Base-by-base conservation (phyloP, 352 stramenopile species). In the Pythium utonaiense region DNA sequence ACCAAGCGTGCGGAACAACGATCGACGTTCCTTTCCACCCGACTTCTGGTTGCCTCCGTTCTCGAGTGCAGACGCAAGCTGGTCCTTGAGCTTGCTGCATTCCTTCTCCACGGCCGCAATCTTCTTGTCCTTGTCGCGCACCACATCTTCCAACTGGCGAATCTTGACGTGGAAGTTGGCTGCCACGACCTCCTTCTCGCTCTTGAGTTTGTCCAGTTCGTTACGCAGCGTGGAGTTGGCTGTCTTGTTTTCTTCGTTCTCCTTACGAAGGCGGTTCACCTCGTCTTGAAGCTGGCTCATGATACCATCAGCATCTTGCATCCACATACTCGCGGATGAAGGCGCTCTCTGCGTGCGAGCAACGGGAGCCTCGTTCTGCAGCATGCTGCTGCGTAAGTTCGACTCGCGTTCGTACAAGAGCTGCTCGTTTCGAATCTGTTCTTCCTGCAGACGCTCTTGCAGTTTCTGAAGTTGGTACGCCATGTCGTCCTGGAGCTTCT, bases 101-200 rank as follows among this genome's bases (percentile, higher is more conserved):
- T 95, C 86, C 33, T 81, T 84, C 64, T 95, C 79, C 3, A 80
- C 70, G 24, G 69, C 69, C 25, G 78, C 76, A 22, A 95, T 77
- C 28, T 91, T 90, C 62, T 95, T 93, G 57, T 95, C 81, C 58
- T 95, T 95, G 34, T 95, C 80, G 52, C 85, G 77, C 61, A 90
- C 80, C 50, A 62, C 73, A 41, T 92, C 79, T 54, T 93, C 80
- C 10, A 82, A 76, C 22, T 87, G 77, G n/a, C 80, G 80, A 42
- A 95, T 84, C 58, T 93, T 93, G 57, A 95, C 78, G 63, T 91
- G 83, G 34, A 88, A 88, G 21, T 91, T 93, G 1, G 80, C 86
- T 0, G 75, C 71, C 14, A 82, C 44, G 10, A 93, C 67, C 44
- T 91, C 88, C 65, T 95, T 91, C 21, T 93, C 83, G 51, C 71